A percentile compares a stretch with the other conserved stretches of the same genome.
Evolutionary conservation across 805 yeast genomes (phyloP).

Genomic region (Sugiyamaella boreocaroliniensis): DNA sequence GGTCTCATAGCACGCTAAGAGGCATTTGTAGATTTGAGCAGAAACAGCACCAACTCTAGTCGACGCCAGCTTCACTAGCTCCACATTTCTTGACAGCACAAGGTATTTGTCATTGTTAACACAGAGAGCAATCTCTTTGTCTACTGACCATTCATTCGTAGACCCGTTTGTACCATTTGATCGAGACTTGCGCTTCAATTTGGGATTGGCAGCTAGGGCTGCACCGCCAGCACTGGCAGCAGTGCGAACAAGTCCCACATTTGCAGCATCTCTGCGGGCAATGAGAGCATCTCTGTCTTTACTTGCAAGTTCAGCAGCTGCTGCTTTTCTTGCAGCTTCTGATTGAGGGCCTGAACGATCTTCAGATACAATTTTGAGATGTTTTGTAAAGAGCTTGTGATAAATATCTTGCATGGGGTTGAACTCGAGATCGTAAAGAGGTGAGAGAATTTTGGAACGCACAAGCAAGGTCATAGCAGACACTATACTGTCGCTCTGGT

Average conservation of each 20-base stretch:
- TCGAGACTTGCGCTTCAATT: background rate
- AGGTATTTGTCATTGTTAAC: conserved; percentile 62
- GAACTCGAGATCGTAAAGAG: conserved; percentile 37
- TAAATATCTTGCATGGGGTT: conserved; percentile 28
- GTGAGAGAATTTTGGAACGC: conserved; percentile 45
- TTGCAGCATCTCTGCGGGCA: conserved; percentile 14
- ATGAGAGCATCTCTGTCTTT: conserved; percentile 17
- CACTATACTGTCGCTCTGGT: conserved; percentile 28
- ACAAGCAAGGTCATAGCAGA: conserved; percentile 39
- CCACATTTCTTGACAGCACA: conserved; percentile 56
- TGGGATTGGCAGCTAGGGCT: background rate
- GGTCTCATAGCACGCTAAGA: conserved; percentile 53
- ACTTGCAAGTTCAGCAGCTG: conserved; percentile 54
- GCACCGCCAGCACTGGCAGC: background rate
- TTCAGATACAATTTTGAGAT: conserved; percentile 14
- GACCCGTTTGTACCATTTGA: background rate
- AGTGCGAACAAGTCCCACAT: conserved; percentile 15
- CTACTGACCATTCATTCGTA: conserved; percentile 9
- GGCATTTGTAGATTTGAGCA: conserved; percentile 53
- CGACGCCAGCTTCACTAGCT: conserved; percentile 54
- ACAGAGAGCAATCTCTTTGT: conserved; percentile 38
- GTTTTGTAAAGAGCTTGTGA: conserved; percentile 16
- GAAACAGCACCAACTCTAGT: conserved; percentile 67
- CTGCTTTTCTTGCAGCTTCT: conserved; percentile 50
- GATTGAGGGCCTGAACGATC: conserved; percentile 30